Conservation (phyloP, 2,329 filamentous ascomycete genomes). For the Penicillium brasilianum region DNA sequence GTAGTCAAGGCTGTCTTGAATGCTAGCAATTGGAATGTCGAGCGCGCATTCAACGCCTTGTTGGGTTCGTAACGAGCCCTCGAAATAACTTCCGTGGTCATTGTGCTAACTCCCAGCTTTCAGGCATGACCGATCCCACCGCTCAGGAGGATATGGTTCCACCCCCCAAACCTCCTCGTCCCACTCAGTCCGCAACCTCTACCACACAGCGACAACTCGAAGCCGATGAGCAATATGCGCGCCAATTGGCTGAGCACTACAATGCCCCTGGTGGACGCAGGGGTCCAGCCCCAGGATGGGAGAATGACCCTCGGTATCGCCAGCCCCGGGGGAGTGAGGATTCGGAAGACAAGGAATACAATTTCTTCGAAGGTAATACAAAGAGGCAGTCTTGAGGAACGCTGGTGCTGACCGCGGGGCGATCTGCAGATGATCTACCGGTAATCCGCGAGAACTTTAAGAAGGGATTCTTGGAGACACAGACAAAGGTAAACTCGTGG, state of each 20-base stretch:
- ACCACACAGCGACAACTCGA: conserved; percentile 79
- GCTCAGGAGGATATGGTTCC: conserved; percentile 66
- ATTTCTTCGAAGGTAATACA: conserved; percentile 77
- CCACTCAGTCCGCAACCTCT: conserved; percentile 58
- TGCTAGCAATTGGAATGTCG: conserved; percentile 84
- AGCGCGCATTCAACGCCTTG: conserved; percentile 93
- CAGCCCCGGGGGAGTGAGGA: conserved; percentile 60
- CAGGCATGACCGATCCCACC: conserved; percentile 80
- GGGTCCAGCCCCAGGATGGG: conserved; percentile 39
- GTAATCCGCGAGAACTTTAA: conserved; percentile 90
- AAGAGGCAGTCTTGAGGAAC: not conserved
- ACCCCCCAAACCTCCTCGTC: conserved; percentile 81
- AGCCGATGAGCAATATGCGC: conserved; percentile 87
- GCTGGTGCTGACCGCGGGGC: conserved; percentile 2
- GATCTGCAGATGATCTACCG: conserved; percentile 76
- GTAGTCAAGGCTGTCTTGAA: conserved; percentile 87
- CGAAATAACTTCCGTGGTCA: conserved; percentile 4
- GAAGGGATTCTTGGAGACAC: conserved; percentile 94
- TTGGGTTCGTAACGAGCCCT: conserved; percentile 63
- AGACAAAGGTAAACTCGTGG: conserved; percentile 91
- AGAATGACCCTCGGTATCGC: conserved; percentile 45
- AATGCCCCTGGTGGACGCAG: conserved; percentile 51
- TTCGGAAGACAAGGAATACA: conserved; percentile 75
- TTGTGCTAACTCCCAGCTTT: conserved; percentile 17
- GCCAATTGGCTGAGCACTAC: conserved; percentile 91